Percentiles rank a stretch among this genome's conserved stretches.
Conservation (phyloP, 805 yeast species). For the Suhomyces sp. region DNA sequence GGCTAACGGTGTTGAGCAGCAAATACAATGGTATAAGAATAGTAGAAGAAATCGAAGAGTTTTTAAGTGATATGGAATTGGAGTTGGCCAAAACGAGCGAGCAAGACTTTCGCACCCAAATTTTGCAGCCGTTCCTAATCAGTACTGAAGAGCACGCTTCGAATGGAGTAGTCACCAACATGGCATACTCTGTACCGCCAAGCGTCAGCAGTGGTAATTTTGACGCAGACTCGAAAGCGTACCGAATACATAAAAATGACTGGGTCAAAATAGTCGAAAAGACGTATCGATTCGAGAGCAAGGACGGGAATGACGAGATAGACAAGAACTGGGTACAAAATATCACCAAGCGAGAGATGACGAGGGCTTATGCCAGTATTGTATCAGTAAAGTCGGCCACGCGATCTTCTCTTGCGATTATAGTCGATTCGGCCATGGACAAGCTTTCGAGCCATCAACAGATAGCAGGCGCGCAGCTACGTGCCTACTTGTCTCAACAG, state of each 20-base stretch:
- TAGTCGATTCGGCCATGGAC: constrained; percentile 11
- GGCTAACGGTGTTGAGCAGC: constrained; percentile 55
- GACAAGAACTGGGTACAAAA: constrained; percentile 29
- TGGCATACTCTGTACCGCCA: constrained; percentile 24
- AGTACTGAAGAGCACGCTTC: constrained; percentile 2
- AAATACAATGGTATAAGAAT: constrained; percentile 39
- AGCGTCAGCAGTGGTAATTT: constrained; percentile 25
- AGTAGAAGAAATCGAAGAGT: constrained; percentile 47
- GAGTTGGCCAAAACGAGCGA: constrained; percentile 28
- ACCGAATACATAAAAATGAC: constrained; percentile 39
- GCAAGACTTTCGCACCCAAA: constrained; percentile 29
- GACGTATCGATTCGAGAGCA: constrained; percentile 39
- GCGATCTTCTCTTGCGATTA: constrained; percentile 13
- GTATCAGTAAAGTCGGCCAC: constrained; percentile 14
- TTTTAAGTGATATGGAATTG: constrained; percentile 41
- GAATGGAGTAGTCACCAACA: constrained; percentile 17
- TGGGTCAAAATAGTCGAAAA: constrained; percentile 51
- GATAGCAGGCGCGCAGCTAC: not conserved
- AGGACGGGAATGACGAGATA: constrained; percentile 28
- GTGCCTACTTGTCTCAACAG: not conserved
- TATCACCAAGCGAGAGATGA: constrained; percentile 23
- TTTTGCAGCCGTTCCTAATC: constrained; percentile 37
- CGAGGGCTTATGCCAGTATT: constrained; percentile 7
- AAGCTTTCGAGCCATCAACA: not conserved
- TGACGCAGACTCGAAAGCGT: constrained; percentile 12